Evolutionary conservation across 306 rosid species (phyloP), one percentile per base, ranked within the genome.

Genomic region (Erythrophleum fordii): DNA sequence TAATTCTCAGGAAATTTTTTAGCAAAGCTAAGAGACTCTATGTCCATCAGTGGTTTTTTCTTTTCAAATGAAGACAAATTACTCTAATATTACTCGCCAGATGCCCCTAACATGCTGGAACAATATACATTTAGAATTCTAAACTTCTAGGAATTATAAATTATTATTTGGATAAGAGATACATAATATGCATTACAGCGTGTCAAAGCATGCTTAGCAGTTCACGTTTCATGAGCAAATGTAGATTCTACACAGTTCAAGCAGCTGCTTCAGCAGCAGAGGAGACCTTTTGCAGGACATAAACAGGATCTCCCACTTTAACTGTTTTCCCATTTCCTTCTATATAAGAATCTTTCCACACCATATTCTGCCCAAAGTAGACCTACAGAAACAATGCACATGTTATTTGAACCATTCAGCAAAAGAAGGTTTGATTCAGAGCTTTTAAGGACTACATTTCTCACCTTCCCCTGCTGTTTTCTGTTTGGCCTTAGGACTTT

Each of bases 281-380:
- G 17, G 92, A 72, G 72, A 94, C 89, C 84, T 81, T 90, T 58
- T 59, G 59, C 14, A 85, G 69, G 80, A 88, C 90, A 55, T 72
- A 44, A 73, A 94, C 89, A 73, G 86, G 84, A 86, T 94, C 91
- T 37, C 97, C 97, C 17, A 94, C 84, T 58, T 84, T 28, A 26
- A 91, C 60, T 42, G 68, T 25, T 41, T 87, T 87, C 55, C 86
- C 97, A 58, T 84, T 89, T 76, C 81, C 87, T 68, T 78, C 76
- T 14, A 66, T 61, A 52, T 41, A 56, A 72, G 56, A 73, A 77
- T 87, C 90, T 73, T 80, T 87, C 89, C 95, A 94, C 16, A 92
- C 87, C 77, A 95, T 14, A 85, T 95, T 84, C 87, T 90, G 97
- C 83, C 98, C 98, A 56, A 95, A 89, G 91, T 87, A 95, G 34